A percentile compares a stretch with the other conserved stretches of the same genome.
phyloP scores from a whole-genome alignment of 495 filamentous ascomycete species.

The Sordaria brevicollis region DNA sequence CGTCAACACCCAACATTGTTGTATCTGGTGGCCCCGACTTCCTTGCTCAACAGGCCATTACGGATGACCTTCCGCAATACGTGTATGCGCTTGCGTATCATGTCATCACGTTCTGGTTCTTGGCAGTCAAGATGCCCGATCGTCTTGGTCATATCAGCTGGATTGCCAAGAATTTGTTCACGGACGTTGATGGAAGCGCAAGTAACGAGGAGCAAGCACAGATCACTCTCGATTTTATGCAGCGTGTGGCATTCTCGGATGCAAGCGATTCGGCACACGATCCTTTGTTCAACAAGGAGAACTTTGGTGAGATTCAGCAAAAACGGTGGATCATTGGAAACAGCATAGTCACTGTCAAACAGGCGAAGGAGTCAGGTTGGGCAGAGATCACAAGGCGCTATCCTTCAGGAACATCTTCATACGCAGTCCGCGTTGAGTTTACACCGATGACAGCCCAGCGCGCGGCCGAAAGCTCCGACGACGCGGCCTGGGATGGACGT shows the following conservation, averaged over 20 bases:
- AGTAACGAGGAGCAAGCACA: constrained; percentile 85
- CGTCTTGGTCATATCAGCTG: constrained; percentile 75
- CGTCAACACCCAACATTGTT: constrained; percentile 18
- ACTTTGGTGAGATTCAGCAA: constrained; percentile 57
- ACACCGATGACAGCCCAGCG: constrained; percentile 59
- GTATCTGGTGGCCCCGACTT: constrained; percentile 11
- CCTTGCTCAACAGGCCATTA: constrained; percentile 24
- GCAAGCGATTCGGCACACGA: constrained; percentile 60
- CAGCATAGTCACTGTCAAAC: constrained; percentile 80
- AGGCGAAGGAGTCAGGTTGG: constrained; percentile 60
- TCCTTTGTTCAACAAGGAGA: constrained; percentile 47
- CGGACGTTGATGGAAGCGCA: constrained; percentile 60
- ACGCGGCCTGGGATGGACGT: constrained; percentile 28
- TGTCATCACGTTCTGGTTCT: constrained; percentile 93
- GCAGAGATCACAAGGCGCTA: constrained; percentile 75
- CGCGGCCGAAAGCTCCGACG: constrained; percentile 32
- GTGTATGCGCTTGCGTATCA: constrained; percentile 89
- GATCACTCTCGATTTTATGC: constrained; percentile 93
- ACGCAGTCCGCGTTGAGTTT: constrained; percentile 62
- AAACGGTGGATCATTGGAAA: constrained; percentile 81
- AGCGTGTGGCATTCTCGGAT: constrained; percentile 79
- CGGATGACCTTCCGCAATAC: constrained; percentile 73
- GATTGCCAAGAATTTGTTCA: constrained; percentile 82
- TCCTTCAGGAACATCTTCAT: constrained; percentile 74
- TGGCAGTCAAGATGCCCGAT: constrained; percentile 74